A percentile compares a stretch with the other conserved stretches of the same genome.
phyloP scores from a whole-genome alignment of 257 asterid species.

The Gardenia jasminoides region DNA sequence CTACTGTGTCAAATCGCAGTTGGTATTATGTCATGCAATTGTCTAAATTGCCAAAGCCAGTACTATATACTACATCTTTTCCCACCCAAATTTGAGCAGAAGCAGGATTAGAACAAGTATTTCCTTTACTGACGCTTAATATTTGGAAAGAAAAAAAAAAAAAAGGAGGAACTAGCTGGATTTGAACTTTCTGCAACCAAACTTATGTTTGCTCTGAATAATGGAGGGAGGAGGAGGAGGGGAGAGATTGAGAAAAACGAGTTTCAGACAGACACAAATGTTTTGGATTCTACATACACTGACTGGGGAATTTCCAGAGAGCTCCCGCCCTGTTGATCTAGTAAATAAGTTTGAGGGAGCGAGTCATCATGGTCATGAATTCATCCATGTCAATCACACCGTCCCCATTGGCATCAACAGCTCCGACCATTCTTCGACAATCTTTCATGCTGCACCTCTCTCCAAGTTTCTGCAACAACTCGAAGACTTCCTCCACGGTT shows the following conservation, averaged over 20 bases:
- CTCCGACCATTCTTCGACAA: conserved; percentile 77
- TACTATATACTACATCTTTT: too few relatives aligned
- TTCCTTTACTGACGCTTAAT: too few relatives aligned
- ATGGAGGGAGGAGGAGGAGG: background rate
- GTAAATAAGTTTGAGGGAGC: conserved; percentile 35
- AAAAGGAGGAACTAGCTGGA: too few relatives aligned
- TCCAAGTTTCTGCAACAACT: conserved; percentile 60
- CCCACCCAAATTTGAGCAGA: too few relatives aligned
- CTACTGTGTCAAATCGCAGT: too few relatives aligned
- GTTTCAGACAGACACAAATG: background rate
- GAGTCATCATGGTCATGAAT: conserved; percentile 81
- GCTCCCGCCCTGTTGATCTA: background rate
- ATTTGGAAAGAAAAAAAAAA: too few relatives aligned
- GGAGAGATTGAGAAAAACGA: background rate
- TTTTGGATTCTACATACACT: background rate
- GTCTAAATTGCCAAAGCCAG: too few relatives aligned
- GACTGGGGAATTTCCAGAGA: background rate
- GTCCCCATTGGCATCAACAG: conserved; percentile 81
- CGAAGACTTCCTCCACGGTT: conserved; percentile 59
- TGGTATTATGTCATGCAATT: too few relatives aligned
- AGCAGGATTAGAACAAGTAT: too few relatives aligned
- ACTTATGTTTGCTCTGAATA: too few relatives aligned
- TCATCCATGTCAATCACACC: conserved; percentile 90
- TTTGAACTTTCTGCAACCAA: too few relatives aligned
- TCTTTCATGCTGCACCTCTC: conserved; percentile 63